Conservation (phyloP, 345 rosid genomes). For the Arabidopsis suecica region DNA sequence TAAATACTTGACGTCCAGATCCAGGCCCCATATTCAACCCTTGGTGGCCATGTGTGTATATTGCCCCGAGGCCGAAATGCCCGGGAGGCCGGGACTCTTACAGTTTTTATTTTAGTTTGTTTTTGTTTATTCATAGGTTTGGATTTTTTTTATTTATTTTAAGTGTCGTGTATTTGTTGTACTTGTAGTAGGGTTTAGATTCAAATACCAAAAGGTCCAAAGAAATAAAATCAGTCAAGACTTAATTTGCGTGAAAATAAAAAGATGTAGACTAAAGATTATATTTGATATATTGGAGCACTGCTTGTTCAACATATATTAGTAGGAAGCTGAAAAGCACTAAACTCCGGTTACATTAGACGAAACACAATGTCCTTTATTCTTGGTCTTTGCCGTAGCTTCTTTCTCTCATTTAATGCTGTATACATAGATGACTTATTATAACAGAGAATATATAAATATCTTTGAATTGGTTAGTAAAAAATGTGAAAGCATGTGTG, state of each 20-base stretch:
- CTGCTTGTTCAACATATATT: not conserved
- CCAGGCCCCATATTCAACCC: constrained; percentile 2
- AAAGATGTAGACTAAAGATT: not conserved
- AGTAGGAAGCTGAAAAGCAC: not conserved
- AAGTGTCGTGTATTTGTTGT: too few relatives aligned
- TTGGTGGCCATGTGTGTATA: not conserved
- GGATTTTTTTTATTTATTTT: too few relatives aligned
- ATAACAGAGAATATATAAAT: not conserved
- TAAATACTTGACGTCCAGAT: not conserved
- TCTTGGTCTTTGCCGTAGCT: not conserved
- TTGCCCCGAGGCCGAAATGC: not conserved
- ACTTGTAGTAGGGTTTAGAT: not conserved
- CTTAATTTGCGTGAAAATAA: not conserved
- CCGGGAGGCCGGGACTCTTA: not conserved
- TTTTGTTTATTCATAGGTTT: too few relatives aligned
- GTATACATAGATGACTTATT: not conserved
- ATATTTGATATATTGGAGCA: not conserved
- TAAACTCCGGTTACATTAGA: constrained; percentile 10
- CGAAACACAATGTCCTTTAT: constrained; percentile 8
- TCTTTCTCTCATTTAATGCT: constrained; percentile 8
- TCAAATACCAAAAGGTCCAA: not conserved
- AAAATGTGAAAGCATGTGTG: constrained; percentile 1
- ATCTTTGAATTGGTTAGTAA: not conserved
- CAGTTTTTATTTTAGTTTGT: not conserved
- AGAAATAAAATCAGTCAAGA: not conserved